These are phyloP conservation scores for Flaveria brownii DNA, from an alignment of 129 eudicot genomes.

Conservation along the genomic window DNA sequence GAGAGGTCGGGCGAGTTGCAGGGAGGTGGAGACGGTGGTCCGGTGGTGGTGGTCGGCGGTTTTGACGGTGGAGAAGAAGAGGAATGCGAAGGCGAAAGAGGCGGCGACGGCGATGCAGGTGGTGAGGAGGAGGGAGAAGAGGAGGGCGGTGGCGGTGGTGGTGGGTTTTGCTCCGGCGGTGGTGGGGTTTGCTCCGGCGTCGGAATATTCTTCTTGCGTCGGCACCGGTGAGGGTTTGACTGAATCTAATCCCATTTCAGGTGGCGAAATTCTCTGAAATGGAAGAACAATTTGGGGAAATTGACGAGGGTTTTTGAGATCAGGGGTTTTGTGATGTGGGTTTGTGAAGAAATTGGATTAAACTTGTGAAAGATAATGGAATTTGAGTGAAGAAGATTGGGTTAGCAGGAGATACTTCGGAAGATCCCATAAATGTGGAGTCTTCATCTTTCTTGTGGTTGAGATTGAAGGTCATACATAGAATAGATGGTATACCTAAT, in stretches of 20 bases:
- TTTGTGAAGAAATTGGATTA: too few relatives aligned
- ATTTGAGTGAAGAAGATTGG: too few relatives aligned
- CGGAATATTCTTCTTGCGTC: constrained; percentile 23
- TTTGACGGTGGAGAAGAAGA: constrained; percentile 38
- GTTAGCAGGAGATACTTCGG: too few relatives aligned
- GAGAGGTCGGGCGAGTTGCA: constrained; percentile 48
- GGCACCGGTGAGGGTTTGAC: constrained; percentile 39
- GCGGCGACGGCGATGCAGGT: constrained; percentile 49
- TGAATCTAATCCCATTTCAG: constrained; percentile 37
- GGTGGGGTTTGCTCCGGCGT: constrained; percentile 21
- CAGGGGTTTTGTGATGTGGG: too few relatives aligned
- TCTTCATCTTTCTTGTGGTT: too few relatives aligned
- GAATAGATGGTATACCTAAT: too few relatives aligned
- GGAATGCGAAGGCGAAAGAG: constrained; percentile 49
- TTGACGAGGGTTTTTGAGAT: too few relatives aligned
- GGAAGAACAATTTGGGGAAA: too few relatives aligned
- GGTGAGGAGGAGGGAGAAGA: constrained; percentile 41
- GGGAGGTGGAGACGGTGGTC: constrained; percentile 12
- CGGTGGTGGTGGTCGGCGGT: constrained; percentile 15
- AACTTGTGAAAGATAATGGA: too few relatives aligned
- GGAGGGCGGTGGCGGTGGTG: constrained; percentile 4
- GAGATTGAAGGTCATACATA: too few relatives aligned
- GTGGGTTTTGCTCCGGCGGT: constrained; percentile 28
- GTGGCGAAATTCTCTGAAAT: not conserved
- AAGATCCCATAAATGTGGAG: too few relatives aligned